These are phyloP conservation scores for Acanthamoeba culbertsoni DNA, from an alignment of 208 protist species.

Conservation along the genomic window DNA sequence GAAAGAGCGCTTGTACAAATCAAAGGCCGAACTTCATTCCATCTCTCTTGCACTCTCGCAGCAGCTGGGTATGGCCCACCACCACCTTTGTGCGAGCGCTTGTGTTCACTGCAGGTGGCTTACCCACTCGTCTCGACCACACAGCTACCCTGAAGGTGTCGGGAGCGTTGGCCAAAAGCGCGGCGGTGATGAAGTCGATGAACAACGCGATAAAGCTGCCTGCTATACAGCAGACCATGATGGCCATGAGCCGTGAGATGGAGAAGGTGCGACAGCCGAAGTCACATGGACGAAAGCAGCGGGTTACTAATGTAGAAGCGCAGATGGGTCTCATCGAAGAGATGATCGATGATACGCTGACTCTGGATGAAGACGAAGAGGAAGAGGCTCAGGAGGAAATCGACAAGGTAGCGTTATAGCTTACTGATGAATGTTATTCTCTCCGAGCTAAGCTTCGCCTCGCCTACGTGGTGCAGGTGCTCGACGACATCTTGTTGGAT, in stretches of 20 bases:
- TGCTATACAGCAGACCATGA: slow-evolving; percentile 24
- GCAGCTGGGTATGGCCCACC: not conserved
- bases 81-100: not conserved
- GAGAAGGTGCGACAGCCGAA: not conserved
- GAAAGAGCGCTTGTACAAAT: slow-evolving; percentile 39
- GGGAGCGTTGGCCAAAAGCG: slow-evolving; percentile 27
- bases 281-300: not conserved
- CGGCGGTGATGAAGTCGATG: slow-evolving; percentile 19
- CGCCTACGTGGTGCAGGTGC: not conserved
- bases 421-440: not conserved
- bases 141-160: slow-evolving; percentile 52
- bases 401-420: not conserved
- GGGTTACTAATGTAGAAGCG: not conserved
- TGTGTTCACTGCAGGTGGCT: too few species aligned
- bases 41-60: not conserved
- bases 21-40: slow-evolving; percentile 46
- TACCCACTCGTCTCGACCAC: not conserved
- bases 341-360: not conserved
- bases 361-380: not conserved
- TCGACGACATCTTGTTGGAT: not conserved
- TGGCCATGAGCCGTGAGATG: slow-evolving; percentile 26
- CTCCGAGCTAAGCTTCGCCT: not conserved
- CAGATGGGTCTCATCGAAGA: slow-evolving; percentile 38
- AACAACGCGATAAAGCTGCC: not conserved
- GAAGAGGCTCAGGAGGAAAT: slow-evolving; percentile 33